Evolutionary conservation across 768 basidiomycete genomes (phyloP), one percentile per base, ranked within the genome.

Genomic region (Suillus fuscotomentosus): DNA sequence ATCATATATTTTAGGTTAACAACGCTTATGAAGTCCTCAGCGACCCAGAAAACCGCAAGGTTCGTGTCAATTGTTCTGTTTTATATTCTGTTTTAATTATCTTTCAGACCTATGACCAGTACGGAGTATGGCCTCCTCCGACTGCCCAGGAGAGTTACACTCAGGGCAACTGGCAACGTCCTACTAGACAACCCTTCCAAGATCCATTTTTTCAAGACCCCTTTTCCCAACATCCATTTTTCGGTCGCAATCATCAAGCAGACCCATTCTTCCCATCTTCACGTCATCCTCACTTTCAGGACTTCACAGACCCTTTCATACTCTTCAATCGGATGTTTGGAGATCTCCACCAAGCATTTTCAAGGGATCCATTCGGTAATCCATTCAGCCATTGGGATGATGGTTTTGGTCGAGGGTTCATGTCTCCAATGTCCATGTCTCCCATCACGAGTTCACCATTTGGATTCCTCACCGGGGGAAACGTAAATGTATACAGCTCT

Each of bases 121-220:
- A 88, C 66, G 90, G 91, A 43, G 80, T 86, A 57, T 93, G 89
- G 88, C 92, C 92, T 13, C 89, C 89, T 10, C 88, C 88, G n/a
- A 53, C 63, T 22, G 57, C 71, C 17, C 69, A 66, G 36, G 45
- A 38, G 5, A 61, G 69, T 45, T 67, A 65, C 27, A 17, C 60
- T 20, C 51, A 36, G 36, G 61, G 27, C 51, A 67, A 59, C 62
- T 51, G 13, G 66, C 67, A 66, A 68, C 34, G 67, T 66, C 57
- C 43, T 27, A 13, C 70, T 68, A 34, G 65, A 50, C 57, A 66
- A 27, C 51, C 69, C 22, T 75, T 73, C 61, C 56, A 65, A 14
- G 51, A 56, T 15, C 64, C 71, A 38, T 70, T 68, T 65, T 72
- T 65, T 66, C 65, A 56, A 45, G 66, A 63, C 5, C 60, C 69